Evolutionary conservation across 495 filamentous ascomycete species (phyloP), one percentile per base, ranked within the genome.

Genomic region (Massariosphaeria phaeospora): DNA sequence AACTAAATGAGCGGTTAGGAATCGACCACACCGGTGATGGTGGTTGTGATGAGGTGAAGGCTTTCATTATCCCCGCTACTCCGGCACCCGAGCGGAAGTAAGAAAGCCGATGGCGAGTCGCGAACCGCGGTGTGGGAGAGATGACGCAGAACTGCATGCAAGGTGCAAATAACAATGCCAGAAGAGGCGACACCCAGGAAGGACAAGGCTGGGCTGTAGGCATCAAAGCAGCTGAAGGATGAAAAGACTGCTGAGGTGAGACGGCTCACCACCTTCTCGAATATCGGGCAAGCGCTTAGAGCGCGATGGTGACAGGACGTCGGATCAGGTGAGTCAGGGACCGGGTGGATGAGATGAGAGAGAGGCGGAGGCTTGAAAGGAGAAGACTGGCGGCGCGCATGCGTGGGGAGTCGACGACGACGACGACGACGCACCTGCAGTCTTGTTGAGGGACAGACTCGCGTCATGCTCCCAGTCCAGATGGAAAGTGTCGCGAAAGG

Each of bases 11-110:
- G 31, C 31, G 51, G 27, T 31, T 39, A 39, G 47, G 21, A 26
- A 26, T 45, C 24, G 21, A 45, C 24, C 25, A 29, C 26, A 27
- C 26, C 7, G 26, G 33, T 7, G 18, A 41, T 11, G 31, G 42
- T 20, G 20, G 39, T 31, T 18, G 20, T 24, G 44, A 49, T 41
- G 52, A 56, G 29, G 43, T 48, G 44, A 48, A 30, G 30, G 39
- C 39, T 11, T 20, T 24, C 18, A 21, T 21, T 10, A 20, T 42
- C 11, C 15, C 7, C 13, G 4, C 13, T 24, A 23, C 7, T 20
- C 38, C 38, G 15, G 38, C 38, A 21, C 38, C 3, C 24, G 20
- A 38, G 3, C 20, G 38, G 18, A 40, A 40, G 38, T 20, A n/a
- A 17, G 39, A 4, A 42, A 42, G 20, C 39, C 21, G 15, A 21